Evolutionary conservation across 495 filamentous ascomycete species (phyloP).

Genomic region (Pseudotulostoma volvatum): DNA sequence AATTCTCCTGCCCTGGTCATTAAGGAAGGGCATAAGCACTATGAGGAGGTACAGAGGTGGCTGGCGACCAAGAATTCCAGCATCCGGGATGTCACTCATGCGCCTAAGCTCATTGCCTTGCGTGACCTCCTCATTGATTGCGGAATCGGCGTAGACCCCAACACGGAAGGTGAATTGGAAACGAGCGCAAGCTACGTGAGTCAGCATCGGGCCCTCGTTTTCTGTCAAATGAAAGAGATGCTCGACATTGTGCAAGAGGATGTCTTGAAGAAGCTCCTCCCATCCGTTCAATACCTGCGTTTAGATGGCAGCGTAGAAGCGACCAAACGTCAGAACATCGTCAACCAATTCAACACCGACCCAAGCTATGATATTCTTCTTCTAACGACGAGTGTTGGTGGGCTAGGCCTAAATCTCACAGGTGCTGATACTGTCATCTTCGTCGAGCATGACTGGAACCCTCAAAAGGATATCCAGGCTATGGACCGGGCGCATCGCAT

Average conservation of each 20-base stretch:
- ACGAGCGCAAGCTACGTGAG: slow-evolving; percentile 69
- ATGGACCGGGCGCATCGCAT: slow-evolving; percentile 99
- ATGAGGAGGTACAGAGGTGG: slow-evolving; percentile 62
- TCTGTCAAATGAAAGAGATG: slow-evolving; percentile 99
- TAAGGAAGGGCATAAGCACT: slow-evolving; percentile 83
- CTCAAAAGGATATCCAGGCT: slow-evolving; percentile 94
- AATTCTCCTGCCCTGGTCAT: slow-evolving; percentile 93
- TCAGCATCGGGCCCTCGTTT: slow-evolving; percentile 87
- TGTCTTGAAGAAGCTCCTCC: slow-evolving; percentile 71
- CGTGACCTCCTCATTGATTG: slow-evolving; percentile 86
- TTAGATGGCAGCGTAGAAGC: slow-evolving; percentile 86
- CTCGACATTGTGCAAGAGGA: slow-evolving; percentile 92
- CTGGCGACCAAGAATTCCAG: slow-evolving; percentile 51
- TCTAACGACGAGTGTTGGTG: slow-evolving; percentile 86
- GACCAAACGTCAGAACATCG: slow-evolving; percentile 80
- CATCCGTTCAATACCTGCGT: slow-evolving; percentile 74
- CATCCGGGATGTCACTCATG: slow-evolving; percentile 72
- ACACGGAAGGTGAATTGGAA: slow-evolving; percentile 39
- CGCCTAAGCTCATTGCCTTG: slow-evolving; percentile 80
- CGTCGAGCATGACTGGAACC: slow-evolving; percentile 99
- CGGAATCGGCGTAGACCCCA: slow-evolving; percentile 60
- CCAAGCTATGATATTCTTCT: slow-evolving; percentile 88
- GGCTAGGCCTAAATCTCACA: slow-evolving; percentile 85
- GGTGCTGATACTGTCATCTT: slow-evolving; percentile 98
- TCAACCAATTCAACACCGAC: slow-evolving; percentile 96